Conservation (phyloP, 1,284 basidiomycete species). For the Tilletia caries region DNA sequence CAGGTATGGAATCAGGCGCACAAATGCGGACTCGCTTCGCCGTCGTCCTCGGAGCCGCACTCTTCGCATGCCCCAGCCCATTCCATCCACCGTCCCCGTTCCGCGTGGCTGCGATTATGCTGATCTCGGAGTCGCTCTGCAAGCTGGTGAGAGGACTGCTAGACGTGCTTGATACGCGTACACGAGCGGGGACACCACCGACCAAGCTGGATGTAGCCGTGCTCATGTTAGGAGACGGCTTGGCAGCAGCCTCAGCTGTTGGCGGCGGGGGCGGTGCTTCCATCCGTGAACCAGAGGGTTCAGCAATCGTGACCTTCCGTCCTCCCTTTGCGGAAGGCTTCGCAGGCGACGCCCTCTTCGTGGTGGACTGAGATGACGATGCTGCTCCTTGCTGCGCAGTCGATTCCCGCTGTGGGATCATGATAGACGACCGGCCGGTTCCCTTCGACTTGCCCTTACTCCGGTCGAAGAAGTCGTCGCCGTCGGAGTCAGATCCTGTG, state of each 20-base stretch:
- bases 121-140: neutral
- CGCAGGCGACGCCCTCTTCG: no score
- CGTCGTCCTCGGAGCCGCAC: no score
- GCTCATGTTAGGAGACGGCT: neutral
- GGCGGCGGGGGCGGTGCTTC: neutral
- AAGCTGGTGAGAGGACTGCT: constrained; percentile 9
- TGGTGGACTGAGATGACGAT: no score
- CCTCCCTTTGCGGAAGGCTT: no score
- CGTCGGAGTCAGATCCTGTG: neutral
- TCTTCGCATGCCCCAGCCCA: neutral
- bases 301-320: no score
- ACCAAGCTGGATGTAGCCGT: neutral
- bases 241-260: neutral
- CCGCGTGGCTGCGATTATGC: neutral
- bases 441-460: neutral
- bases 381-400: no score
- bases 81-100: neutral
- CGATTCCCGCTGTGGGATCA: neutral
- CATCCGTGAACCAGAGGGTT: no score
- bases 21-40: no score
- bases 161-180: neutral
- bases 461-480: neutral
- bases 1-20: no score
- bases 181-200: neutral
- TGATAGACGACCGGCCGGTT: neutral